phyloP scores from a whole-genome alignment of 1,284 basidiomycete genomes.

The Lentinula novae-zelandiae region DNA sequence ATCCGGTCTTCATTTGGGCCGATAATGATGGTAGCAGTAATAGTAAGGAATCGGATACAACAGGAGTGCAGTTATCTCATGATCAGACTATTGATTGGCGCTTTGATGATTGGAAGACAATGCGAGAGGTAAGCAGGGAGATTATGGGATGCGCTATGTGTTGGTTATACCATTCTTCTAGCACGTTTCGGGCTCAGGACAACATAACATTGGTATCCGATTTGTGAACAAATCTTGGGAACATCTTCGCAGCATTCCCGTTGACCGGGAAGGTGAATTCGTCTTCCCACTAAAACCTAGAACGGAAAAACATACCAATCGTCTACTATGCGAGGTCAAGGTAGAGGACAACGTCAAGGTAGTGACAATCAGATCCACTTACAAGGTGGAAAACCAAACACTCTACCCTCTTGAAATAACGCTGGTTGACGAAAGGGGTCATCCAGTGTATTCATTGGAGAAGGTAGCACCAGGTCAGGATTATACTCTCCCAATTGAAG shows the following conservation, averaged over 20 bases:
- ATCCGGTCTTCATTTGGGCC: constrained; percentile 78
- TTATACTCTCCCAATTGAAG: constrained; percentile 89
- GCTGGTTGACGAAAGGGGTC: constrained; percentile 83
- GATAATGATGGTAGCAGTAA: constrained; percentile 57
- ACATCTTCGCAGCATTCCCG: constrained; percentile 83
- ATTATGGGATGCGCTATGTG: neutral
- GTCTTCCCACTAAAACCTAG: constrained; percentile 84
- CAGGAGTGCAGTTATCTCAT: constrained; percentile 59
- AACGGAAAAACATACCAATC: constrained; percentile 71
- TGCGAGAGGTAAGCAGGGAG: constrained; percentile 74
- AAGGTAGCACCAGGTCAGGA: constrained; percentile 88
- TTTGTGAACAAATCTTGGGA: constrained; percentile 93
- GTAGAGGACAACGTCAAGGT: constrained; percentile 94
- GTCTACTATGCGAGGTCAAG: constrained; percentile 88
- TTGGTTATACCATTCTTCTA: constrained; percentile 28
- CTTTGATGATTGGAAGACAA: constrained; percentile 95
- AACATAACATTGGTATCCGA: constrained; percentile 83
- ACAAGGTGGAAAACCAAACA: constrained; percentile 90
- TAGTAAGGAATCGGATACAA: constrained; percentile 35
- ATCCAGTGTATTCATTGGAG: constrained; percentile 77
- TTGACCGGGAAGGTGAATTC: constrained; percentile 93
- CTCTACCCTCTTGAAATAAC: constrained; percentile 93
- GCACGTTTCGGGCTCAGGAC: constrained; percentile 78
- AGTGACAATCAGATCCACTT: constrained; percentile 92
- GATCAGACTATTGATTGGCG: constrained; percentile 90